Percentiles rank a stretch among this genome's conserved stretches.
Evolutionary conservation across 257 asterid species (phyloP).

Genomic region (Misopates orontium): DNA sequence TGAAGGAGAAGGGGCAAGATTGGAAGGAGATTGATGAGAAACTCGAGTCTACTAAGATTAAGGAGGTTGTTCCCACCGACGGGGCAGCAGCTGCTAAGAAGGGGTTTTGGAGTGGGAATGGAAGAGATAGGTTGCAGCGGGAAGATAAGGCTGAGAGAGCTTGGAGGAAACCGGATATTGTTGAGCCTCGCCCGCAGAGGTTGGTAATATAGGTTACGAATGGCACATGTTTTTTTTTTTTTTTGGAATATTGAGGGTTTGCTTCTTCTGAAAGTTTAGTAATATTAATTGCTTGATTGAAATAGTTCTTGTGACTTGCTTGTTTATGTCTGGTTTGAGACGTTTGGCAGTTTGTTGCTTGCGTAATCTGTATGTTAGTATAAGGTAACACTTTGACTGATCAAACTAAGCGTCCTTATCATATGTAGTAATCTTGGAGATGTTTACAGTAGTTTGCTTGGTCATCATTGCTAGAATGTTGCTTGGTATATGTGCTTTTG

Average conservation of each 20-base stretch:
- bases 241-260: too few relatives aligned
- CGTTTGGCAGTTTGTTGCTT: neutral
- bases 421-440: neutral
- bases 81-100: conserved; percentile 41
- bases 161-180: conserved; percentile 73
- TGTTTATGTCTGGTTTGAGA: conserved; percentile 10
- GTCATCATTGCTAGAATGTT: neutral
- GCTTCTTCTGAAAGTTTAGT: too few relatives aligned
- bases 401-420: conserved; percentile 6
- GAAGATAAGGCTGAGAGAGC: conserved; percentile 51
- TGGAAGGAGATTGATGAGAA: conserved; percentile 85
- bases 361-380: neutral
- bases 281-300: conserved; percentile 6
- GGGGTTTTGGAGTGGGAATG: conserved; percentile 65
- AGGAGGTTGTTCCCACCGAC: conserved; percentile 38
- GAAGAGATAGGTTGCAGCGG: conserved; percentile 45
- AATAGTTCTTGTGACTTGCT: conserved; percentile 1
- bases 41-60: conserved; percentile 62
- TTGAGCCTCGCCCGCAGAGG: conserved; percentile 65
- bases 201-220: conserved; percentile 36
- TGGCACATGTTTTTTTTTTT: too few relatives aligned
- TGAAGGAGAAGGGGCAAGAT: conserved; percentile 94
- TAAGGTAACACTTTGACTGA: neutral
- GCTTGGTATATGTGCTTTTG: neutral
- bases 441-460: neutral